These are phyloP conservation scores for Bremia lactucae DNA, from an alignment of 352 stramenopile species.

Conservation along the genomic window DNA sequence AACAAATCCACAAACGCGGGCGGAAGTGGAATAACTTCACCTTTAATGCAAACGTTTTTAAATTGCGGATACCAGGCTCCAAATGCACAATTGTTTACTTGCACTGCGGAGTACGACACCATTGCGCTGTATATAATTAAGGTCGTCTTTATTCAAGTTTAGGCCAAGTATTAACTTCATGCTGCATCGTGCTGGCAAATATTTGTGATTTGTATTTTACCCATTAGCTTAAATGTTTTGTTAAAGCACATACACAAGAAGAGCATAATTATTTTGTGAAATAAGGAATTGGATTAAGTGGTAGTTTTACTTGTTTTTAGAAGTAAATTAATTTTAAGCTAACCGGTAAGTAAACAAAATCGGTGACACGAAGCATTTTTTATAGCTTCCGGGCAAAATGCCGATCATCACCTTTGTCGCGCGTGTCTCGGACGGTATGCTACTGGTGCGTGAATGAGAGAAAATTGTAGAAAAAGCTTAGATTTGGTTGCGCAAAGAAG, in stretches of 20 bases:
- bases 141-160: no score
- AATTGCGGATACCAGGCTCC: slow-evolving; percentile 54
- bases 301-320: no score
- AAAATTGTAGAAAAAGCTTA: not conserved
- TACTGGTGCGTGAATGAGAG: slow-evolving; percentile 50
- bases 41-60: slow-evolving; percentile 52
- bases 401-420: slow-evolving; percentile 92
- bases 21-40: slow-evolving; percentile 39
- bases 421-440: slow-evolving; percentile 88
- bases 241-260: slow-evolving; percentile 2
- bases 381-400: slow-evolving; percentile 69
- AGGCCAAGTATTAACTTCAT: no score
- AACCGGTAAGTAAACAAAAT: no score
- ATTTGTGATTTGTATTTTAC: no score
- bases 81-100: slow-evolving; percentile 80
- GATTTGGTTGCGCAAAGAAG: no score
- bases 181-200: no score
- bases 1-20: slow-evolving; percentile 47
- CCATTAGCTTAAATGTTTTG: not conserved
- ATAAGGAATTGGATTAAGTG: no score
- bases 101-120: slow-evolving; percentile 44
- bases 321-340: no score
- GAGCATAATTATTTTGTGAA: no score
- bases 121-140: no score
- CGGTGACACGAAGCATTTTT: slow-evolving; percentile 7